Conservation (phyloP, 805 yeast genomes). For the Ogataea trehalophila region DNA sequence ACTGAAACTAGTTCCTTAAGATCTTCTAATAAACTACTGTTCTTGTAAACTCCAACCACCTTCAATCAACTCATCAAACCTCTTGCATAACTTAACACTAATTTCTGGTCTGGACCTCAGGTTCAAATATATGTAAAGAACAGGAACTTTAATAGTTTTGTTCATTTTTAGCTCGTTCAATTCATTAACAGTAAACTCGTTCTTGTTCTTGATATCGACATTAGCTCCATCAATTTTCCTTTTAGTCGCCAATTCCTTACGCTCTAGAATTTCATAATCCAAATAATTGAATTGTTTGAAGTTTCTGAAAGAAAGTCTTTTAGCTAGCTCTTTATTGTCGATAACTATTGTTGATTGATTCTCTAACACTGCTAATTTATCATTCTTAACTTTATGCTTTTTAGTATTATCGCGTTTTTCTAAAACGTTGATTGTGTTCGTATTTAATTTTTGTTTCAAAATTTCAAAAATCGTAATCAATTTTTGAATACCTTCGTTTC, state of each 20-base stretch:
- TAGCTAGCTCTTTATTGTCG: constrained; percentile 1
- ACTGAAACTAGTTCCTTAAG: too few relatives aligned
- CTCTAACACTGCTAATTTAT: constrained; percentile 11
- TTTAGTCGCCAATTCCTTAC: neutral
- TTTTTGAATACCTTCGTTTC: constrained; percentile 24
- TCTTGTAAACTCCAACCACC: constrained; percentile 18
- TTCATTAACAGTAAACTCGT: constrained; percentile 4
- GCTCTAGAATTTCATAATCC: constrained; percentile 8
- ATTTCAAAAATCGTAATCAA: constrained; percentile 27
- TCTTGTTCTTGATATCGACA: neutral
- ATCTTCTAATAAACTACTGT: neutral
- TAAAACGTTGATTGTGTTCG: neutral
- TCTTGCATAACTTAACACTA: constrained; percentile 1
- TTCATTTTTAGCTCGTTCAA: constrained; percentile 10
- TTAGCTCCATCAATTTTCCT: neutral
- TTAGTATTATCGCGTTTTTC: neutral
- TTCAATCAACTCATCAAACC: constrained; percentile 6
- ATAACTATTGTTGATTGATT: constrained; percentile 3
- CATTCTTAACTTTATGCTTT: constrained; percentile 5
- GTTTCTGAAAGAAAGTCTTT: neutral
- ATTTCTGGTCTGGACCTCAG: constrained; percentile 6
- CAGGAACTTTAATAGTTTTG: constrained; percentile 15
- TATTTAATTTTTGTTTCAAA: constrained; percentile 23
- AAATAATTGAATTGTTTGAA: constrained; percentile 23
- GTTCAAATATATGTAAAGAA: constrained; percentile 22